Base-by-base conservation (phyloP, 106 monocot species). In the Xerophyta viscosa region DNA sequence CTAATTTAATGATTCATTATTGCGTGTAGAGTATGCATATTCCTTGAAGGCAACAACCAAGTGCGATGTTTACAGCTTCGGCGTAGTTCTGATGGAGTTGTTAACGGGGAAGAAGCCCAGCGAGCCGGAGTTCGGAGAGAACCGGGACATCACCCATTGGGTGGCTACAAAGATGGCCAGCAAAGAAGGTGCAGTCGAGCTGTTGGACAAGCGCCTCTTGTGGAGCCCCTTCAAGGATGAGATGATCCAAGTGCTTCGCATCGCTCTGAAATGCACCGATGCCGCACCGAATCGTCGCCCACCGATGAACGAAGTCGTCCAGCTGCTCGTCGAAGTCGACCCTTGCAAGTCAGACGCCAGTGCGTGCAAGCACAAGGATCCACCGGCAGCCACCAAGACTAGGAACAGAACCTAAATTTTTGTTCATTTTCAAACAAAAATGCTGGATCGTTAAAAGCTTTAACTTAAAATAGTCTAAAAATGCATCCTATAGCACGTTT, bases 41-140 rank as follows among this genome's bases (percentile, higher is more conserved):
- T 76, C 84, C 8, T 77, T 73, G 23, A 96, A 82, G 53, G 89
- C 88, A 15, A 89, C 89, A 4, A 96, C 89, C 4, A 96, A 96
- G 50, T 85, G 96, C 29, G 96, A 96, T 45, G 96, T 96, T 2
- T 96, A 96, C 65, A 96, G 96, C 77, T 96, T 85, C 65, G 96
- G 96, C 3, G 89, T 96, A 29, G 89, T 96, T 28, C 67, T 96
- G 20, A 89, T 96, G 96, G 96, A 96, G 65, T 63, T 96, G 56
- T 66, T 86, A 14, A 89, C 96, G 3, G 89, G 96, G 11, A 84
- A 71, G 73, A 96, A 96, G 61, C 89, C 96, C 29, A 68, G 55
- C 14, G 84, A 82, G 46, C 58, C 68, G 20, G 89, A 96, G 54
- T 89, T 82, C 49, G 89, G 96, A 2, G 96, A 96, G 39, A 89